Percentiles rank a stretch among this genome's conserved stretches.
phyloP scores from a whole-genome alignment of 2,329 filamentous ascomycete species.

The Albifimbria verrucaria region DNA sequence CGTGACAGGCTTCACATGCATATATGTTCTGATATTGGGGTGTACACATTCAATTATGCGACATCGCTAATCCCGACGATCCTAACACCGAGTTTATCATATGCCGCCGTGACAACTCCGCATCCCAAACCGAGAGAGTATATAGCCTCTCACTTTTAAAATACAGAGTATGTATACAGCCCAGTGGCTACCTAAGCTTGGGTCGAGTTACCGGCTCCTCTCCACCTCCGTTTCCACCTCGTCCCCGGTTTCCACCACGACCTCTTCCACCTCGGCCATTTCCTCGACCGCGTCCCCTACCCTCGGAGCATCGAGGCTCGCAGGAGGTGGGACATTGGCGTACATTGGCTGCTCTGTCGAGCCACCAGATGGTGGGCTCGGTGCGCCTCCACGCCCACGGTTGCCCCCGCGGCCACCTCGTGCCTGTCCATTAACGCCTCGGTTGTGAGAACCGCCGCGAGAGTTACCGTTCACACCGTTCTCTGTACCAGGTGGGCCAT shows the following conservation, averaged over 20 bases:
- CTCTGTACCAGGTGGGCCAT: conserved; percentile 25
- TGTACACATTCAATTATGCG: not conserved
- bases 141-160: not conserved
- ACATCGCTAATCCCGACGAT: not conserved
- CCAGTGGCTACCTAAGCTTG: conserved; percentile 16
- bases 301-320: conserved; percentile 46
- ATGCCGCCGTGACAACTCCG: not conserved
- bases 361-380: conserved; percentile 12
- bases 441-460: conserved; percentile 16
- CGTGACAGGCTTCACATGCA: too few species aligned
- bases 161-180: not conserved
- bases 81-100: not conserved
- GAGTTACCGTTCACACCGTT: conserved; percentile 25
- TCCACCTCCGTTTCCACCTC: conserved; percentile 24
- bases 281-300: conserved; percentile 36
- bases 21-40: too few species aligned
- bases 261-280: conserved; percentile 39
- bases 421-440: conserved; percentile 18
- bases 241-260: conserved; percentile 31
- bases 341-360: conserved; percentile 34
- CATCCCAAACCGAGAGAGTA: not conserved
- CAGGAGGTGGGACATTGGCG: conserved; percentile 59
- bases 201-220: conserved; percentile 13
- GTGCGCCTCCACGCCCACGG: conserved; percentile 17
- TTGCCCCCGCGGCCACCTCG: conserved; percentile 28